Evolutionary conservation across 2,329 filamentous ascomycete species (phyloP).

Genomic region (Talaromyces amestolkiae): DNA sequence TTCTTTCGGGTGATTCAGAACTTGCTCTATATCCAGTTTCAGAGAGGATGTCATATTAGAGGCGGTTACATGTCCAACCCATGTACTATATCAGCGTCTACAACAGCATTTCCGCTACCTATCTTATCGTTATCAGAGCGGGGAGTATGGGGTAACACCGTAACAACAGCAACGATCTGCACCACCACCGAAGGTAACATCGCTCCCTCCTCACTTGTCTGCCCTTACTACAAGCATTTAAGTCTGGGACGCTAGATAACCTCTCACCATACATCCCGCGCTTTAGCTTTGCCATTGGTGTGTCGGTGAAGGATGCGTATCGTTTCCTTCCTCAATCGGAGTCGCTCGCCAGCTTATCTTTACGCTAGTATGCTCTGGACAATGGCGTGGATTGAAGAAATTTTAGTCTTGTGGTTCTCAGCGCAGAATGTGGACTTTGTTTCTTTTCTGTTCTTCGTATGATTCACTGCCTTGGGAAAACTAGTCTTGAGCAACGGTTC

Average conservation of each 20-base stretch:
- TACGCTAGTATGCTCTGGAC: conserved; percentile 1
- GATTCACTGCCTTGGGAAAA: no score
- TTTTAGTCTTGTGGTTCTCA: neutral
- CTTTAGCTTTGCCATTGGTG: neutral
- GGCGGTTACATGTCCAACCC: neutral
- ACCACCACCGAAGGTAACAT: conserved; percentile 12
- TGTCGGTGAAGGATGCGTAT: neutral
- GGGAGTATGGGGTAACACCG: neutral
- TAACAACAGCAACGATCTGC: neutral
- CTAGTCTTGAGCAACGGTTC: neutral
- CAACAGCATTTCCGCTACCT: neutral
- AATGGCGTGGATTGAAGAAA: neutral
- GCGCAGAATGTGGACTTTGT: neutral
- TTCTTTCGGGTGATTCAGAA: neutral
- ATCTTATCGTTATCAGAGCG: neutral
- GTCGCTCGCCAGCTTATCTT: neutral
- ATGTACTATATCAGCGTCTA: neutral
- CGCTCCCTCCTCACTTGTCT: conserved; percentile 11
- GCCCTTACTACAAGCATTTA: neutral
- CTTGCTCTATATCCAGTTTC: neutral
- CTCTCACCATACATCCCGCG: neutral
- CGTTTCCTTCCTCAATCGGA: neutral
- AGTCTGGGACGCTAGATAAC: neutral
- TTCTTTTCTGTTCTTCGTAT: neutral
- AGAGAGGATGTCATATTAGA: no score